Conservation (phyloP, 129 eudicot genomes). For the Pseudognaphalium luteoalbum region DNA sequence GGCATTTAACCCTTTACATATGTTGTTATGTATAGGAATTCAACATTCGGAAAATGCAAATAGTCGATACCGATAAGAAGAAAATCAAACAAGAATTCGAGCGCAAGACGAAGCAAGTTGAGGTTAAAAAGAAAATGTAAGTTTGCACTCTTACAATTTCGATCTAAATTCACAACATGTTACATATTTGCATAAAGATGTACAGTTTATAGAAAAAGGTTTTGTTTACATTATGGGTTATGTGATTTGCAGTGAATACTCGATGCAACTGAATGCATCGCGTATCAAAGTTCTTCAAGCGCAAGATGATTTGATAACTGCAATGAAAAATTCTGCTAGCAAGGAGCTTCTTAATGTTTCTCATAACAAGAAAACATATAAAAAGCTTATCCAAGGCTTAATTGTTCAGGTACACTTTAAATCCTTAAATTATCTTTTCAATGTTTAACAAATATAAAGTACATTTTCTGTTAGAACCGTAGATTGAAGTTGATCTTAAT, state of each 20-base stretch:
- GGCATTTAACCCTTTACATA: not conserved
- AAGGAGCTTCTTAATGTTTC: constrained; percentile 61
- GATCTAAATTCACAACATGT: not conserved
- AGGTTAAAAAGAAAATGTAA: constrained; percentile 77
- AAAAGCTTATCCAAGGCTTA: constrained; percentile 51
- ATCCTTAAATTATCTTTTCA: not conserved
- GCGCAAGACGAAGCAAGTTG: constrained; percentile 77
- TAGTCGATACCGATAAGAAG: constrained; percentile 80
- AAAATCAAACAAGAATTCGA: constrained; percentile 71
- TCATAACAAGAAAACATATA: constrained; percentile 50
- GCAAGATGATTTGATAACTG: constrained; percentile 58
- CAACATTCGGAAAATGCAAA: constrained; percentile 75
- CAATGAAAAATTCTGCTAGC: constrained; percentile 55
- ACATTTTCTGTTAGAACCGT: no score
- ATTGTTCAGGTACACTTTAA: constrained; percentile 53
- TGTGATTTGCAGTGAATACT: constrained; percentile 54
- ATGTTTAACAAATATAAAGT: not conserved
- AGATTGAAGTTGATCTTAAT: not conserved
- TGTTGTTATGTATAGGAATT: constrained; percentile 54
- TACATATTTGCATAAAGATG: not conserved
- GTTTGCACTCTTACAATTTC: not conserved
- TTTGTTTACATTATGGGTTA: not conserved
- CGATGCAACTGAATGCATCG: constrained; percentile 68
- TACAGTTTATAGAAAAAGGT: not conserved
- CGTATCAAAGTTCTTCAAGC: constrained; percentile 75